A percentile compares a stretch with the other conserved stretches of the same genome.
Evolutionary conservation across 495 filamentous ascomycete genomes (phyloP).

Genomic region (Copromyces sp.): DNA sequence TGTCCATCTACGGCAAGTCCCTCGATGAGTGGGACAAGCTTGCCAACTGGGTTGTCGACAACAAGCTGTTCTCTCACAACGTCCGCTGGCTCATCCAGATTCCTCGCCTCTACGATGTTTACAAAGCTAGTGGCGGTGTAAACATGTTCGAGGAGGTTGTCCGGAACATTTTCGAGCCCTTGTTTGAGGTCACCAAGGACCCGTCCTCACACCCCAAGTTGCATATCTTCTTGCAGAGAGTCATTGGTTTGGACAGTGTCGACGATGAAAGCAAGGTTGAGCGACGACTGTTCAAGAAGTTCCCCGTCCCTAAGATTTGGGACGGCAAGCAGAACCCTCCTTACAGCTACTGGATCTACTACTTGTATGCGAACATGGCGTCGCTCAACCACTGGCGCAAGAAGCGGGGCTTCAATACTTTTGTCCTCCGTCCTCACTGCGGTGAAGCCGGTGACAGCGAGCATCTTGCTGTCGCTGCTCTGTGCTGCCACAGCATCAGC

Average conservation of each 20-base stretch:
- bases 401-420: conserved; percentile 88
- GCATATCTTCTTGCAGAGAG: conserved; percentile 87
- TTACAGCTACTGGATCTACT: conserved; percentile 98
- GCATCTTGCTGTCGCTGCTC: conserved; percentile 81
- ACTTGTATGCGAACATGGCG: conserved; percentile 87
- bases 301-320: conserved; percentile 82
- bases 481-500: conserved; percentile 96
- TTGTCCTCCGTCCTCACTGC: conserved; percentile 86
- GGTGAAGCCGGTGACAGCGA: conserved; percentile 96
- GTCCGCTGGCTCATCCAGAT: conserved; percentile 96
- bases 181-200: conserved; percentile 90
- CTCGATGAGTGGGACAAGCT: conserved; percentile 97
- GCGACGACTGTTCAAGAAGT: conserved; percentile 83
- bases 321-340: conserved; percentile 88
- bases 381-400: conserved; percentile 90
- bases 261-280: conserved; percentile 97
- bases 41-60: conserved; percentile 96
- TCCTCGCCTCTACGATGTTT: conserved; percentile 89
- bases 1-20: conserved; percentile 88
- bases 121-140: conserved; percentile 80
- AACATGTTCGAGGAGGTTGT: conserved; percentile 83
- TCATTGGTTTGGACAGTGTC: conserved; percentile 94
- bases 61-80: conserved; percentile 94
- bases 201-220: conserved; percentile 82
- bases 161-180: conserved; percentile 81